Conservation (phyloP, 129 eudicot species). For the Solidago caesia region DNA sequence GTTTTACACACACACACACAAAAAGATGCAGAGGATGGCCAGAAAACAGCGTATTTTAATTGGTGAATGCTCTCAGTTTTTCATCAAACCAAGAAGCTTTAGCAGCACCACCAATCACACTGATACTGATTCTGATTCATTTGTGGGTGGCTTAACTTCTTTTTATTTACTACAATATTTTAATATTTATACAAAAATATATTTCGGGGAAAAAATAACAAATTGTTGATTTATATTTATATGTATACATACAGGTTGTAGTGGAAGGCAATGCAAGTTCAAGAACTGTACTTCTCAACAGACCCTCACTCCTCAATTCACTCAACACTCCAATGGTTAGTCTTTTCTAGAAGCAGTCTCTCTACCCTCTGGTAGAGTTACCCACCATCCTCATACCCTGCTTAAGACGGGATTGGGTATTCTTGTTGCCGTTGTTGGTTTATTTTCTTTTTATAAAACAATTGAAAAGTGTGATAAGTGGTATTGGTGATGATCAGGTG, state of each 20-base stretch:
- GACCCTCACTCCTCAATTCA: slow-evolving; percentile 62
- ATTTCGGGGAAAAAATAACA: not conserved
- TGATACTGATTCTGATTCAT: slow-evolving; percentile 26
- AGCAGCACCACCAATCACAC: not conserved
- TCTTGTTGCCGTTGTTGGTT: too few species aligned
- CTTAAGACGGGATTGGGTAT: too few species aligned
- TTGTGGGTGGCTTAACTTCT: slow-evolving; percentile 15
- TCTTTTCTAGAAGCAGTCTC: too few species aligned
- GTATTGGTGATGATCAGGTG: not conserved
- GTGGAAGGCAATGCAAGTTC: slow-evolving; percentile 55
- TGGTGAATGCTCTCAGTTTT: slow-evolving; percentile 5
- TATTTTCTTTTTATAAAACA: too few species aligned
- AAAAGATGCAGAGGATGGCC: slow-evolving; percentile 19
- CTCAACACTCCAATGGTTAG: slow-evolving; percentile 47
- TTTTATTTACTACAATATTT: too few species aligned
- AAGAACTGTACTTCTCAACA: slow-evolving; percentile 60
- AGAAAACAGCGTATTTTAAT: not conserved
- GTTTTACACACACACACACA: not conserved
- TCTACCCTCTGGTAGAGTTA: too few species aligned
- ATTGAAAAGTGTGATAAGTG: too few species aligned
- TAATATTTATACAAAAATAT: too few species aligned
- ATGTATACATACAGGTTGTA: slow-evolving; percentile 32
- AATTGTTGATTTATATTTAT: not conserved
- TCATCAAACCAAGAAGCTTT: slow-evolving; percentile 15
- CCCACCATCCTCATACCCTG: too few species aligned